These are phyloP conservation scores for Monilinia laxa DNA, from an alignment of 2,329 filamentous ascomycete species.

Conservation along the genomic window DNA sequence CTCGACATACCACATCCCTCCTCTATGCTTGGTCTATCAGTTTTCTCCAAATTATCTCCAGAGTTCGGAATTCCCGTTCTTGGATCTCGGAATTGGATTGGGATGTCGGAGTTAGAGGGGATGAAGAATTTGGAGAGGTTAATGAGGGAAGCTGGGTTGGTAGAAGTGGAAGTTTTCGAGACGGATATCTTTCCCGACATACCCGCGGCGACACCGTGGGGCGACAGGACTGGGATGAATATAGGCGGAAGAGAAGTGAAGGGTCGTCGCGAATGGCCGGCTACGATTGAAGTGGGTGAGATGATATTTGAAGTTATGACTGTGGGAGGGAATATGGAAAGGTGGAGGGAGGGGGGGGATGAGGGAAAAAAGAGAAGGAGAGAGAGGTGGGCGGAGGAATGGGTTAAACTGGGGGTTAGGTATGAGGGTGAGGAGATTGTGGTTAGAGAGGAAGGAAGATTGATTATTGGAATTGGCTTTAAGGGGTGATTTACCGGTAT, in stretches of 20 bases:
- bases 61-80: neutral
- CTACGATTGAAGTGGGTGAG: neutral
- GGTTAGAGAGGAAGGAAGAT: constrained; percentile 9
- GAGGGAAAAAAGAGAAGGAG: neutral
- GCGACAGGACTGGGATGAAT: too few species aligned
- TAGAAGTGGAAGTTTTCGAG: neutral
- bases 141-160: constrained; percentile 2
- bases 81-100: neutral
- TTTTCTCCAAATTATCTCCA: neutral
- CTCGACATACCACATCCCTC: neutral
- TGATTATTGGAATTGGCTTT: constrained; percentile 6
- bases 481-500: neutral
- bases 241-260: neutral
- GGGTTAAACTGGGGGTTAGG: neutral
- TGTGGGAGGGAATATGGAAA: too few species aligned
- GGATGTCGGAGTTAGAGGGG: neutral
- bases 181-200: constrained; percentile 5
- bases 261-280: neutral
- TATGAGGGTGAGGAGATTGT: neutral
- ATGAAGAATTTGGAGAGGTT: neutral
- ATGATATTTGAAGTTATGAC: constrained; percentile 1
- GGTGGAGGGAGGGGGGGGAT: neutral
- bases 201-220: neutral
- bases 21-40: neutral
- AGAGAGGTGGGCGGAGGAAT: constrained; percentile 8